phyloP scores from a whole-genome alignment of 1,284 basidiomycete genomes.

The Malassezia brasiliensis region DNA sequence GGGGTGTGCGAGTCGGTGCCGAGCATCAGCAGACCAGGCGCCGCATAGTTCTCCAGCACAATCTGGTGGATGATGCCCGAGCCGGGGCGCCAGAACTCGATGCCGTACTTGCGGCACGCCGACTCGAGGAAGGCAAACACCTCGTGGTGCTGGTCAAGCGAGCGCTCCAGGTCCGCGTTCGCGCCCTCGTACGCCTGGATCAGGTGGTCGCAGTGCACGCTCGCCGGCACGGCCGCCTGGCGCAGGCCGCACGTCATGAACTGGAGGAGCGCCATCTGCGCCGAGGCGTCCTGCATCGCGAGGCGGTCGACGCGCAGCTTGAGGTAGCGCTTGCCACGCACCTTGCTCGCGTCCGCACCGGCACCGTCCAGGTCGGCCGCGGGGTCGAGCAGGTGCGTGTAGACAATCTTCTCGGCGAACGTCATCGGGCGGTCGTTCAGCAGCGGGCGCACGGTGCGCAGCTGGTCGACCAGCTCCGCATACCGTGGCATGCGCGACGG shows the following conservation, averaged over 20 bases:
- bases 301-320: constrained; percentile 85
- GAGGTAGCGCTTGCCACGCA: constrained; percentile 80
- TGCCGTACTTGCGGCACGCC: constrained; percentile 82
- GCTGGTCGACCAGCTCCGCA: constrained; percentile 62
- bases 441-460: constrained; percentile 62
- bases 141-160: constrained; percentile 81
- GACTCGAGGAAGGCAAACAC: constrained; percentile 97
- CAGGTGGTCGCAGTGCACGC: constrained; percentile 80
- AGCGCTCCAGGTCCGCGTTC: constrained; percentile 68
- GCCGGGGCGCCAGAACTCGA: constrained; percentile 81
- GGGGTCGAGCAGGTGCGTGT: constrained; percentile 82
- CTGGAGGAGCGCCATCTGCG: constrained; percentile 98
- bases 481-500: constrained; percentile 63
- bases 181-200: constrained; percentile 61
- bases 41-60: constrained; percentile 89
- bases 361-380: constrained; percentile 58
- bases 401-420: constrained; percentile 93
- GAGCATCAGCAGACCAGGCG: constrained; percentile 57
- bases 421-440: constrained; percentile 77
- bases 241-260: constrained; percentile 94
- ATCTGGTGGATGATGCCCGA: constrained; percentile 84
- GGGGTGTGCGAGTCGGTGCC: constrained; percentile 89
- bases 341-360: constrained; percentile 51
- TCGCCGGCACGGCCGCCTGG: constrained; percentile 79
- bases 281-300: constrained; percentile 98